These are phyloP conservation scores for Sanghuangporus baumii DNA, from an alignment of 1,284 basidiomycete species.

Conservation along the genomic window DNA sequence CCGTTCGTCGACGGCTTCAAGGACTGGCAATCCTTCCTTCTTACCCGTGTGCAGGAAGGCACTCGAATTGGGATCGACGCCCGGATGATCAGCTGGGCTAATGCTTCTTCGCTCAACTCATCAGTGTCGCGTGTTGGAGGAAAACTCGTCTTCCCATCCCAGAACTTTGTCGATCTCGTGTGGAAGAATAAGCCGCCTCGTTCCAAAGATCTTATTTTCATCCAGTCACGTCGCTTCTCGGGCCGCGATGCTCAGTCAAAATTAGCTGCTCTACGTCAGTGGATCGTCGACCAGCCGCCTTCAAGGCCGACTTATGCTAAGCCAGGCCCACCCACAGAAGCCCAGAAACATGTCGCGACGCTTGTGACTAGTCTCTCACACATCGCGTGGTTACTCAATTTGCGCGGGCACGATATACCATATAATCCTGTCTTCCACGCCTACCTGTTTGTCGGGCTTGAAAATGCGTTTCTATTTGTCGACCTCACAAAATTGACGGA, in stretches of 20 bases:
- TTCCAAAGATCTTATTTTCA: constrained; percentile 63
- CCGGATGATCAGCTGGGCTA: constrained; percentile 76
- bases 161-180: constrained; percentile 83
- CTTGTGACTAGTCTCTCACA: constrained; percentile 55
- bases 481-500: constrained; percentile 55
- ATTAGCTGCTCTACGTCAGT: constrained; percentile 50
- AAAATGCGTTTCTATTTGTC: constrained; percentile 60
- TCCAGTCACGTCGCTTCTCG: constrained; percentile 45
- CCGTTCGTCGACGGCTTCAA: constrained; percentile 54
- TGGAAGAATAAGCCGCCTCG: constrained; percentile 75
- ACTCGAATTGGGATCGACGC: constrained; percentile 83
- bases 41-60: constrained; percentile 40
- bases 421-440: constrained; percentile 86
- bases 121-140: constrained; percentile 46
- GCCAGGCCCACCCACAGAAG: constrained; percentile 45
- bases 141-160: constrained; percentile 64
- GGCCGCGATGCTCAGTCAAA: constrained; percentile 55
- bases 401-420: constrained; percentile 82
- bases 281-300: constrained; percentile 57
- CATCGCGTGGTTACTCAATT: constrained; percentile 77
- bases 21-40: constrained; percentile 50
- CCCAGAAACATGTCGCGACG: constrained; percentile 61
- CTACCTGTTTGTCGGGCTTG: constrained; percentile 70
- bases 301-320: constrained; percentile 58
- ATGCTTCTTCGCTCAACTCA: constrained; percentile 53